Percentiles rank a stretch among this genome's conserved stretches.
Evolutionary conservation across 148 eudicot species (phyloP).

Genomic region (Diospyros lotus): DNA sequence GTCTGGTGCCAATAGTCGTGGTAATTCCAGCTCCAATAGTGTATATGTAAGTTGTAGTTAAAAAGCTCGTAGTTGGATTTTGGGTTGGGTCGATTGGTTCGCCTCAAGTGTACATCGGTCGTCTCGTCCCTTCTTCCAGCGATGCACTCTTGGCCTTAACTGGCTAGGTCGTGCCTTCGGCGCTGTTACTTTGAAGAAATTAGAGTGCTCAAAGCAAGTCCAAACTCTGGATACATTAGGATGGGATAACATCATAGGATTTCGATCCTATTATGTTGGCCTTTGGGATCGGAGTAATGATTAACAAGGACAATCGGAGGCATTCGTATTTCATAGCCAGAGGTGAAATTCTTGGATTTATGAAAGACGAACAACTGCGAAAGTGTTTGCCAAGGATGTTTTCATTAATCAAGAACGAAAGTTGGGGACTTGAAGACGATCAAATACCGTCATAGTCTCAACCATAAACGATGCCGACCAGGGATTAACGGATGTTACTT

Average conservation of each 20-base stretch:
- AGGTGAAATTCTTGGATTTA: constrained; percentile 33
- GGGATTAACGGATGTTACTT: background rate
- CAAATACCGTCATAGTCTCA: background rate
- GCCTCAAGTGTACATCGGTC: no score
- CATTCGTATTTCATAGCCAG: constrained; percentile 4
- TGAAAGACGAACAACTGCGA: constrained; percentile 45
- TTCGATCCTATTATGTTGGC: constrained; percentile 1
- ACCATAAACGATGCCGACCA: background rate
- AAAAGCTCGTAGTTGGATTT: no score
- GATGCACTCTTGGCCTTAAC: no score
- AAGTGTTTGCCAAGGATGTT: constrained; percentile 62
- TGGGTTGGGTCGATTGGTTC: no score
- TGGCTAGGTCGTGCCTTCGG: background rate
- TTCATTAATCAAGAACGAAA: constrained; percentile 53
- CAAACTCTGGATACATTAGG: background rate
- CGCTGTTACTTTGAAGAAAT: constrained; percentile 1
- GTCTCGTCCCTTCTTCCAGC: no score
- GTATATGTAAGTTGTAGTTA: no score
- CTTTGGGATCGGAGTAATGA: constrained; percentile 2
- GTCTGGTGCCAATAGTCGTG: no score
- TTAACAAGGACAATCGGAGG: background rate
- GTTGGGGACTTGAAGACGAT: constrained; percentile 22
- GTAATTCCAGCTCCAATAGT: no score
- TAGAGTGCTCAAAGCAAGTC: constrained; percentile 4
- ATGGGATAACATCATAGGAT: constrained; percentile 4